phyloP scores from a whole-genome alignment of 2,329 filamentous ascomycete species.

The Hypoxylon sp. region DNA sequence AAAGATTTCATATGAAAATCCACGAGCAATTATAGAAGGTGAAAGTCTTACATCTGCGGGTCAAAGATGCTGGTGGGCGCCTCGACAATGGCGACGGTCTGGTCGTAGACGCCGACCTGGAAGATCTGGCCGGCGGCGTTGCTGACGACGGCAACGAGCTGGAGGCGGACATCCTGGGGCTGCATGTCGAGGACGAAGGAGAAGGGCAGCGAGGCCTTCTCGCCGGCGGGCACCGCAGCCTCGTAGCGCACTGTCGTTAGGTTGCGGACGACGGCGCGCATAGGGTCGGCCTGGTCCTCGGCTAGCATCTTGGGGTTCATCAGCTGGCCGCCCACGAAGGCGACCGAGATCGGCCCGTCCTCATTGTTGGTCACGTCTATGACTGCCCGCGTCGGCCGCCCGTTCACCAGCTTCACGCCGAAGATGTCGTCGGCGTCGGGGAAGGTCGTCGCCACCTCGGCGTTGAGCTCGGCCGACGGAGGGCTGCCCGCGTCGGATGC shows the following conservation, averaged over 20 bases:
- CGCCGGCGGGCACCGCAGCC: constrained; percentile 75
- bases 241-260: constrained; percentile 80
- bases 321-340: constrained; percentile 79
- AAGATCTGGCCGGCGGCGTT: constrained; percentile 73
- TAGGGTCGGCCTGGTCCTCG: constrained; percentile 56
- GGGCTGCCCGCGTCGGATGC: constrained; percentile 40
- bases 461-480: constrained; percentile 60
- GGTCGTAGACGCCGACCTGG: constrained; percentile 82
- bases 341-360: constrained; percentile 74
- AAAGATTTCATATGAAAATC: too few species aligned
- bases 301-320: constrained; percentile 60
- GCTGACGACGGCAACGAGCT: constrained; percentile 77
- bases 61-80: constrained; percentile 91
- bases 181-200: constrained; percentile 90
- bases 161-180: constrained; percentile 84
- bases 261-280: constrained; percentile 77
- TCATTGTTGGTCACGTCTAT: constrained; percentile 88
- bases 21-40: too few species aligned
- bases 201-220: constrained; percentile 80
- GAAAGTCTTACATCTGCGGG: constrained; percentile 84
- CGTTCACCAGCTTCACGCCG: constrained; percentile 95
- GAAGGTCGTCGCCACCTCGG: constrained; percentile 70
- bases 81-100: constrained; percentile 86
- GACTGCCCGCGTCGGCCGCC: constrained; percentile 81
- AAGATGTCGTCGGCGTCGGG: constrained; percentile 85